Evolutionary conservation across 139 green algal genomes (phyloP), one percentile per base, ranked within the genome.

Genomic region (Coccomyxa sp.): DNA sequence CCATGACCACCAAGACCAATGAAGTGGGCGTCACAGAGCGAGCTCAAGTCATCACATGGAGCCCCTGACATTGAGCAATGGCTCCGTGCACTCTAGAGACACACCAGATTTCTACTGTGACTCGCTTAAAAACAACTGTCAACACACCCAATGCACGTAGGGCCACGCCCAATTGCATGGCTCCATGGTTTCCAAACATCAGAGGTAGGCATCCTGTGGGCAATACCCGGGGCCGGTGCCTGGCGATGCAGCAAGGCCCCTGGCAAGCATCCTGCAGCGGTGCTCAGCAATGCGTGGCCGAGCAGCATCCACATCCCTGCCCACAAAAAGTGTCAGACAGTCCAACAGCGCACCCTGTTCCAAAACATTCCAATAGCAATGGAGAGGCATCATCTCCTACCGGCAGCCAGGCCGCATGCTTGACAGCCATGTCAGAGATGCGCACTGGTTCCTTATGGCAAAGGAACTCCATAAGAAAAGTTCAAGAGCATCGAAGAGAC

Each of bases 201-300:
- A 51, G 38, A 51, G 38, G 38, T 7, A 11, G 38, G 38, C 38
- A 51, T 51, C 38, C 38, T 51, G 38, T 7, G 84, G 86, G 82
- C 88, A 91, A 68, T 89, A 91, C 23, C 88, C 88, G 0, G 88
- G 86, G 12, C 84, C 85, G 51, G 89, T 68, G 27, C n/a, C 71
- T 12, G 86, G 85, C 82, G 83, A 63, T 18, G 88, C 88, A 13
- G 32, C 38, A 14, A 90, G 16, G 15, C 88, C 88, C 11, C 84
- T 81, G 18, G 85, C 80, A 38, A 90, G 83, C 87, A 93, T 86
- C 31, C 88, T 76, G 81, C 90, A 93, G 76, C 88, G 86, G 82
- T 91, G 87, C 63, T 86, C 81, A 25, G 60, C 18, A 9, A 87
- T 60, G 18, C 84, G 81, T 63, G 10, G 71, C 76, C 59, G 59